Conservation (phyloP, 2,329 filamentous ascomycete species). For the Emydomyces testavorans region DNA sequence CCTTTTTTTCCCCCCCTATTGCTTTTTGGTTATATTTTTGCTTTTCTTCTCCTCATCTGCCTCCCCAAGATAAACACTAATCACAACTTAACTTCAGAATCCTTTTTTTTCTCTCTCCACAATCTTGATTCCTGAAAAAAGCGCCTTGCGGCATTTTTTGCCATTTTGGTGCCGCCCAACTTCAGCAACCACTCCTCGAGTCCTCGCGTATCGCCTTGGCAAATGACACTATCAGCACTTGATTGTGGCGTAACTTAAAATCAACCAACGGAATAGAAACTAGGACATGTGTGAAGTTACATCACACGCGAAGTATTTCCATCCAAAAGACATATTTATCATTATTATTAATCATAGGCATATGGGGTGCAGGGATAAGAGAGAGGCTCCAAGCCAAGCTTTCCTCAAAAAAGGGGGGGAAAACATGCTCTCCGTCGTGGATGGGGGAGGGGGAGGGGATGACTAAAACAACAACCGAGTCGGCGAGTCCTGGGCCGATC, state of each 20-base stretch:
- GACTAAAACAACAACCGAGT: too few relatives aligned
- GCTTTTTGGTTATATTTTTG: too few relatives aligned
- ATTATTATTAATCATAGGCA: too few relatives aligned
- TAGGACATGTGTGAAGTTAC: background rate
- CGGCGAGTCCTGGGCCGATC: background rate
- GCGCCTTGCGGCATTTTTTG: background rate
- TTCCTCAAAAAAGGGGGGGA: background rate
- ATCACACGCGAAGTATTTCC: background rate
- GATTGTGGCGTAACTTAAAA: background rate
- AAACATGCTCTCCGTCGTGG: too few relatives aligned
- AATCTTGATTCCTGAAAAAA: too few relatives aligned
- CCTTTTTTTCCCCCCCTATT: too few relatives aligned
- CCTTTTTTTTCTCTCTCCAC: too few relatives aligned
- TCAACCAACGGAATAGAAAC: background rate
- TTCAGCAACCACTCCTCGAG: background rate
- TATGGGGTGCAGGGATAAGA: background rate
- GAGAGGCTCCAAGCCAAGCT: constrained; percentile 7
- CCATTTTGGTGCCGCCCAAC: background rate
- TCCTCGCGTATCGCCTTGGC: background rate
- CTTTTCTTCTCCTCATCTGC: too few relatives aligned
- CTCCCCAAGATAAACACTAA: background rate
- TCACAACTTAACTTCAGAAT: background rate
- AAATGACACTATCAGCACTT: background rate
- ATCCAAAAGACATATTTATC: background rate
- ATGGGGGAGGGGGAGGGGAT: too few relatives aligned